Evolutionary conservation across 768 basidiomycete species (phyloP).

Genomic region (Russula sp.): DNA sequence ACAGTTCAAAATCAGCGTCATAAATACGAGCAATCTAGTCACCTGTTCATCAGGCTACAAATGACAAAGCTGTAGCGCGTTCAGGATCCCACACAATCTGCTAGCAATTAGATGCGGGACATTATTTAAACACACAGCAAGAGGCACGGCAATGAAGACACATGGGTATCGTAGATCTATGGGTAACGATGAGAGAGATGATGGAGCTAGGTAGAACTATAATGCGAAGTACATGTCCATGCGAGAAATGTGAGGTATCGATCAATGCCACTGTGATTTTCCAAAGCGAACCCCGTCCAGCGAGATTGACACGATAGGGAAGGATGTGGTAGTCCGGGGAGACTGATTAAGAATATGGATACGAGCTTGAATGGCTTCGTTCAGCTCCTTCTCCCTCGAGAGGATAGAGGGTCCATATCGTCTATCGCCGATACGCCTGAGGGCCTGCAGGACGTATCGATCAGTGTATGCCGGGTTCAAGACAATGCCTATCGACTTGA

Average conservation of each 20-base stretch:
- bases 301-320: too few species aligned
- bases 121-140: background rate
- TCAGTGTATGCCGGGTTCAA: background rate
- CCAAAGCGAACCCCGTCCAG: background rate
- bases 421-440: background rate
- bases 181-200: background rate
- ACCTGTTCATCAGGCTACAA: background rate
- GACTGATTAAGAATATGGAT: background rate
- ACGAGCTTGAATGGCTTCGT: background rate
- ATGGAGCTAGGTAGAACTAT: background rate
- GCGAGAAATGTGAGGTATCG: background rate
- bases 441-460: background rate
- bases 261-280: background rate
- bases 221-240: background rate
- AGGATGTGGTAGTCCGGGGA: too few species aligned
- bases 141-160: too few species aligned
- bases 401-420: background rate
- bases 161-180: background rate
- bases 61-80: too few species aligned
- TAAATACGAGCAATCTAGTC: background rate
- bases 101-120: background rate
- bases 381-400: background rate
- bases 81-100: background rate
- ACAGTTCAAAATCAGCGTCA: background rate
- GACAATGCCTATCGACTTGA: background rate